These are phyloP conservation scores for Phaffia australis DNA, from an alignment of 768 basidiomycete species.

Conservation along the genomic window DNA sequence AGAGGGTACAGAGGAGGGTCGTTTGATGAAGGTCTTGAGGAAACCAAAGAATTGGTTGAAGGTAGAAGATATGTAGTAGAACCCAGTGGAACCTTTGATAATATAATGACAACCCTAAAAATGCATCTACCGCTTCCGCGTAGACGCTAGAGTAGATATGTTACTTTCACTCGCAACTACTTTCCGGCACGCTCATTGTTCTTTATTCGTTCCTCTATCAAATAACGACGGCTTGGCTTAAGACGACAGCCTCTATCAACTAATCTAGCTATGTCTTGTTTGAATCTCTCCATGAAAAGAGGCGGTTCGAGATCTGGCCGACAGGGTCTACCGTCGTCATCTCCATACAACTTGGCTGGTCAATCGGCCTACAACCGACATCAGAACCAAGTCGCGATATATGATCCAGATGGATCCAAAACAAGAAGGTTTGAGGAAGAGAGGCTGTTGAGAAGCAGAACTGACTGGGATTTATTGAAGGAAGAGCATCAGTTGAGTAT, in stretches of 20 bases:
- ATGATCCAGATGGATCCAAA: slow-evolving; percentile 25
- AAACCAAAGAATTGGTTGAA: slow-evolving; percentile 57
- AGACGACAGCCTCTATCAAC: slow-evolving; percentile 26
- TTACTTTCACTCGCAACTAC: neutral
- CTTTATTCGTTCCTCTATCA: slow-evolving; percentile 27
- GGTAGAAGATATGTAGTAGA: too few species aligned
- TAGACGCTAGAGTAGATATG: too few species aligned
- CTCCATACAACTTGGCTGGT: slow-evolving; percentile 34
- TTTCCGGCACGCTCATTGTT: slow-evolving; percentile 30
- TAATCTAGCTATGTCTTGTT: slow-evolving; percentile 21
- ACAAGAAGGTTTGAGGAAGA: neutral
- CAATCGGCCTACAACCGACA: slow-evolving; percentile 36
- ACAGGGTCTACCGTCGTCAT: slow-evolving; percentile 20
- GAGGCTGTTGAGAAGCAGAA: slow-evolving; percentile 26
- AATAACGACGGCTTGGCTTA: too few species aligned
- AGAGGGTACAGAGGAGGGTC: slow-evolving; percentile 57
- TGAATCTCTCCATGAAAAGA: neutral
- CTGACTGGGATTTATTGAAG: slow-evolving; percentile 42
- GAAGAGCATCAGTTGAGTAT: slow-evolving; percentile 34
- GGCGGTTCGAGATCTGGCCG: slow-evolving; percentile 21
- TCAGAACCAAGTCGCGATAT: slow-evolving; percentile 27
- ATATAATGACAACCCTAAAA: too few species aligned
- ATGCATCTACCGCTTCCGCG: too few species aligned
- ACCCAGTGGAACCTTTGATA: too few species aligned
- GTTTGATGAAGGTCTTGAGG: slow-evolving; percentile 52